phyloP scores from a whole-genome alignment of 1,284 basidiomycete species.

The Phellinidium pouzarii region DNA sequence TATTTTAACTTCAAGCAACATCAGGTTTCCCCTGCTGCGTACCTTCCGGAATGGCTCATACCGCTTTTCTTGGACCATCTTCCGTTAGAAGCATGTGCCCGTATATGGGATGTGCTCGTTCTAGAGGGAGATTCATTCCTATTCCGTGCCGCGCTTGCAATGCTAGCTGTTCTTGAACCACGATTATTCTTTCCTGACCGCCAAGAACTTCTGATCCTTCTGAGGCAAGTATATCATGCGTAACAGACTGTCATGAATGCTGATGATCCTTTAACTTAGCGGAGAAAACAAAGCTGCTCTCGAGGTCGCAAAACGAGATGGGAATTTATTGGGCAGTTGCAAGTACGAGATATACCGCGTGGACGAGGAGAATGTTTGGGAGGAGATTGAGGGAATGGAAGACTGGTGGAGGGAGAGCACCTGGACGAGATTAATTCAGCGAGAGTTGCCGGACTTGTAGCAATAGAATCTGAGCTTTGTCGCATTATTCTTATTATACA shows the following conservation, averaged over 20 bases:
- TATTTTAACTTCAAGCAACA: conserved; percentile 96
- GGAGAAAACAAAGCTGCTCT: conserved; percentile 81
- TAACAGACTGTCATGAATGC: not conserved
- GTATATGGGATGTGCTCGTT: conserved; percentile 85
- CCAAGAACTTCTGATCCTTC: conserved; percentile 65
- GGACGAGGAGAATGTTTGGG: conserved; percentile 79
- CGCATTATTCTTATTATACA: not conserved
- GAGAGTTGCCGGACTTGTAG: conserved; percentile 83
- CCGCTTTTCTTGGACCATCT: conserved; percentile 83
- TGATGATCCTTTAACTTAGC: conserved; percentile 30
- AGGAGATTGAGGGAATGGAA: conserved; percentile 70
- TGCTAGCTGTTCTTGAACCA: conserved; percentile 82
- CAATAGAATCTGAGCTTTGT: not conserved
- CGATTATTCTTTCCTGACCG: conserved; percentile 81
- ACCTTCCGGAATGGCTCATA: conserved; percentile 75
- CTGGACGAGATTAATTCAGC: conserved; percentile 75
- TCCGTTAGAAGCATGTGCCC: conserved; percentile 80
- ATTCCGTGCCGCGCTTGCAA: conserved; percentile 76
- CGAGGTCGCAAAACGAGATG: conserved; percentile 69
- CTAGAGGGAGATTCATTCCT: conserved; percentile 86
- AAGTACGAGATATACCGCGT: conserved; percentile 86
- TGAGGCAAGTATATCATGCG: conserved; percentile 47
- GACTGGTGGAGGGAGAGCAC: conserved; percentile 93
- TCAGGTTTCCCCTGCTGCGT: conserved; percentile 73
- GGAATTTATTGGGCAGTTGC: conserved; percentile 55